Evolutionary conservation across 2,329 filamentous ascomycete genomes (phyloP), one percentile per base, ranked within the genome.

Genomic region (Cryphonectria naterciae): DNA sequence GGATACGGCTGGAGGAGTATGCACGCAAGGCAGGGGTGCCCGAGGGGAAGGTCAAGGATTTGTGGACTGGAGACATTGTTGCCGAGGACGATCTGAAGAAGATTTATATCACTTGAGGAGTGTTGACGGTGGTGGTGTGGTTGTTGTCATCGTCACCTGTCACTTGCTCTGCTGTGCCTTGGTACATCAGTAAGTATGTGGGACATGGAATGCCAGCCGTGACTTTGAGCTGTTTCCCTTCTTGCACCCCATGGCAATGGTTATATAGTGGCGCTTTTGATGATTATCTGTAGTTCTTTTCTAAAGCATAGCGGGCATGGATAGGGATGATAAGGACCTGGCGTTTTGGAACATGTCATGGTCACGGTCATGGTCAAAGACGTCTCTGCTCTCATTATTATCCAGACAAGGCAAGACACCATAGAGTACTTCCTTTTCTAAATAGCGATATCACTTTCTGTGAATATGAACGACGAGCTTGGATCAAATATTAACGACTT

Each of bases 21-120:
- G 93, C 95, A 69, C 88, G 89, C 77, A 98, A 97, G 83, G 85
- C 94, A 0, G 93, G 93, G 0, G 85, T 96, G 58, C 83, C 85
- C 32, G 78, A 85, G 8, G 91, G 88, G 6, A 86, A 86, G 77
- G 86, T 97, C 19, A 92, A 92, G 79, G 95, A 98, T 82, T 88
- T 94, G 28, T 90, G 91, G 25, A 94, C 92, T 0, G 91, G 91
- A 0, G 88, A 93, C 66, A 82, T 92, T 15, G 96, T 87, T 77
- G 80, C 85, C 0, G 83, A 85, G 68, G 84, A 85, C 1, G 85
- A 88, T 69, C 83, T 96, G 71, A 92, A 92, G 84, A 98, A 97
- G 84, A 94, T 98, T 32, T 99, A 91, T 79, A 97, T 98, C 72
- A 93, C 93, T 68, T 97, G 83, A 77, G 11, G 32, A 22, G 35